Evolutionary conservation across 257 asterid species (phyloP).

Genomic region (Thymus mandschuricus): DNA sequence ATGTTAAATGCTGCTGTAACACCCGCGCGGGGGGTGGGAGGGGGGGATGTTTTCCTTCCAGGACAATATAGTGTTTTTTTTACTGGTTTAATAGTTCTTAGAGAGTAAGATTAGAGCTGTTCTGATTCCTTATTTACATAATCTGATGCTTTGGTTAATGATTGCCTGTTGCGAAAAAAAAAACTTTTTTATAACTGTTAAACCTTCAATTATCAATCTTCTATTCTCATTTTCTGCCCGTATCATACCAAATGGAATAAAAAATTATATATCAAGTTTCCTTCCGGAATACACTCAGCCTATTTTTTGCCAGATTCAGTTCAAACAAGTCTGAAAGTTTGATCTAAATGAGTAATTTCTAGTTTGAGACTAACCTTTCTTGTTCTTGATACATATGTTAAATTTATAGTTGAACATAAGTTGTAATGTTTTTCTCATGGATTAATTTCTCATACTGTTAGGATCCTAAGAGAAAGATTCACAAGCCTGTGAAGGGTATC

Average conservation of each 20-base stretch:
- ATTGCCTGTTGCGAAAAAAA: not conserved
- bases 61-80: no score
- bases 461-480: conserved; percentile 98
- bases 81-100: conserved; percentile 1
- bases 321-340: not conserved
- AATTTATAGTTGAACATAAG: conserved; percentile 9
- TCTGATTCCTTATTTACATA: not conserved
- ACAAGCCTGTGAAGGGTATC: conserved; percentile 94
- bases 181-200: conserved; percentile 4
- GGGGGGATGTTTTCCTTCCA: not conserved
- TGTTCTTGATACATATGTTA: conserved; percentile 8
- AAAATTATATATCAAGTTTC: conserved; percentile 4
- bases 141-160: not conserved
- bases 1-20: conserved; percentile 3
- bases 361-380: conserved; percentile 20
- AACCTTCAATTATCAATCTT: not conserved
- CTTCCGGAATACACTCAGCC: not conserved
- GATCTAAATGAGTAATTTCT: not conserved
- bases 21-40: not conserved
- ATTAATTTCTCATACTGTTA: conserved; percentile 37
- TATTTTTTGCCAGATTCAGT: not conserved
- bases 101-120: not conserved
- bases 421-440: conserved; percentile 30
- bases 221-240: conserved; percentile 12
- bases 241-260: not conserved